Evolutionary conservation across 306 rosid genomes (phyloP), one percentile per base, ranked within the genome.

Genomic region (Gastrolobium villosum): DNA sequence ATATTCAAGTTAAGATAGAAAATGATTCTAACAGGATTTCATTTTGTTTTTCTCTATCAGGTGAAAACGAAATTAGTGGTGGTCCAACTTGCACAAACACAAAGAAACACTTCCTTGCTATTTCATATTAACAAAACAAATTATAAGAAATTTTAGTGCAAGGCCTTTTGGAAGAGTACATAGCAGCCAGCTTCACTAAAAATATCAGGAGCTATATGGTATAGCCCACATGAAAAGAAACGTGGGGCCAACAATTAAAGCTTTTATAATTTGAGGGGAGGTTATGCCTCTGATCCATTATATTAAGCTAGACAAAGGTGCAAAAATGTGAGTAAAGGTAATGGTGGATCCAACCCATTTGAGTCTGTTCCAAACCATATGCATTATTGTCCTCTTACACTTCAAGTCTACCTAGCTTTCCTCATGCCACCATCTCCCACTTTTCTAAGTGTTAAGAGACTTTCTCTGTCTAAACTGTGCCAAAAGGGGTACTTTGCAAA

Each of bases 291-390:
- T 72, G 50, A 44, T 79, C 71, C 75, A 81, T 45, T 65, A 65
- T 10, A 81, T 39, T 79, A 79, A 73, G 36, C 61, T 71, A 65
- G 79, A 72, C 28, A 49, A 75, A 82, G 81, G 15, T 52, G 15
- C 59, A 69, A 75, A 75, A 81, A 70, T 31, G 65, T 28, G 63
- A 54, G 77, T 70, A 64, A 75, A 76, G 72, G 76, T 66, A 75
- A 82, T 73, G 88, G 94, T 90, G 97, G 93, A 87, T 88, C 94
- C 91, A 92, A 86, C 89, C 88, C 86, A 88, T 83, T 75, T 76
- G 89, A 81, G 74, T 75, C 78, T 88, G 85, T 83, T 79, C 82
- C 88, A 74, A 81, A 86, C 50, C 70, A 70, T 70, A 81, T 50
- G 76, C 83, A 85, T 89, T 68, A 89, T 92, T 87, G 83, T 78